Evolutionary conservation across 441 rosid species (phyloP).

Genomic region (Pelargonium citronellum): DNA sequence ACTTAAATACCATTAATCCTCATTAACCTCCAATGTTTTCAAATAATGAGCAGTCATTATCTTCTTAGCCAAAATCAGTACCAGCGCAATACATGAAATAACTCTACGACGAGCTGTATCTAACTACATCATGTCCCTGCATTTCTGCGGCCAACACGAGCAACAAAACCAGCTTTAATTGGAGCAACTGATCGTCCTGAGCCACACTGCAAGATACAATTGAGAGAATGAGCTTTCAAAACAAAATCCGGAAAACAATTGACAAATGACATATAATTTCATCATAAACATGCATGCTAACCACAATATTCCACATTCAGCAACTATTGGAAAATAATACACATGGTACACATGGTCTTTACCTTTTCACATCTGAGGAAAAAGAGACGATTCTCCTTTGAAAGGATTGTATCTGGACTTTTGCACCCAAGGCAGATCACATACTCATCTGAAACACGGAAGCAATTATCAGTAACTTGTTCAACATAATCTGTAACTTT

Average conservation of each 20-base stretch:
- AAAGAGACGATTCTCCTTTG: constrained; percentile 63
- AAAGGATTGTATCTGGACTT: constrained; percentile 71
- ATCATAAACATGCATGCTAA: constrained; percentile 28
- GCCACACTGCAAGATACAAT: constrained; percentile 58
- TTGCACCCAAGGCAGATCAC: constrained; percentile 79
- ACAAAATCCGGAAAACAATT: not conserved
- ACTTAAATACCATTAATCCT: no score
- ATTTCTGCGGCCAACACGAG: constrained; percentile 76
- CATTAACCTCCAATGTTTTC: no score
- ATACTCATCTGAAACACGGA: constrained; percentile 53
- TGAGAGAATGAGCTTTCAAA: not conserved
- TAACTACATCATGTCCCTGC: constrained; percentile 40
- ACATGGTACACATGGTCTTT: no score
- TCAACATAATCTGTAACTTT: no score
- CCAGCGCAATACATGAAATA: not conserved
- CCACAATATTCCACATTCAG: no score
- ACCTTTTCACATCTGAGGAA: constrained; percentile 69
- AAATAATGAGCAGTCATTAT: no score
- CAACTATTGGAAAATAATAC: no score
- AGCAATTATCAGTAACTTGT: not conserved
- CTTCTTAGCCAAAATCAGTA: not conserved
- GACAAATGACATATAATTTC: not conserved
- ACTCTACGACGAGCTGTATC: not conserved
- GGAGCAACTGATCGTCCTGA: constrained; percentile 87
- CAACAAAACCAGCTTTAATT: constrained; percentile 78